These are phyloP conservation scores for Saccharomyces hybrid DNA, from an alignment of 1,139 yeast genomes.

Conservation along the genomic window DNA sequence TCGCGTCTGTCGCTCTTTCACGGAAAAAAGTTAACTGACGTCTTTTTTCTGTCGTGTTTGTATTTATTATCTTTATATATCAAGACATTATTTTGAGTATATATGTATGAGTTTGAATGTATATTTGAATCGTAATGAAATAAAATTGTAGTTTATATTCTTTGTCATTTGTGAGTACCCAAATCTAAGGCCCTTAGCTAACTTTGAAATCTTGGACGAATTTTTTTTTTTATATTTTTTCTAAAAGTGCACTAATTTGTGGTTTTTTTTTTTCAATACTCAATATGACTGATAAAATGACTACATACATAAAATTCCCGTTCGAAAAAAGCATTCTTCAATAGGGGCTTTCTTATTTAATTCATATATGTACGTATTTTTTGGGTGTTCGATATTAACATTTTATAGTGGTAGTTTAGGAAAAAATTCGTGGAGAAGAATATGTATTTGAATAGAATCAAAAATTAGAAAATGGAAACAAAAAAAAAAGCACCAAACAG, in stretches of 20 bases:
- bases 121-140: background rate
- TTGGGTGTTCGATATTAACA: background rate
- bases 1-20: slow-evolving; percentile 5
- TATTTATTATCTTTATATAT: background rate
- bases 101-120: background rate
- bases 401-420: background rate
- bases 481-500: background rate
- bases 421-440: background rate
- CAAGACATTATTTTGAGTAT: background rate
- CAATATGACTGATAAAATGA: too few species aligned
- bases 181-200: too few species aligned
- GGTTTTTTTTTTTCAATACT: background rate
- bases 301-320: background rate
- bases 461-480: background rate
- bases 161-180: too few species aligned
- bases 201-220: background rate
- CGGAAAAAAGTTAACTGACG: background rate
- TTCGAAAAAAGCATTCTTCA: too few species aligned
- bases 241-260: background rate
- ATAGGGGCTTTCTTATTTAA: background rate
- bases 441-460: background rate
- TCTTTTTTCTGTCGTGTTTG: background rate
- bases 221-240: background rate
- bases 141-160: too few species aligned
- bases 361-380: background rate